Evolutionary conservation across 805 yeast species (phyloP).

Genomic region (Ogataea nitratoaversa): DNA sequence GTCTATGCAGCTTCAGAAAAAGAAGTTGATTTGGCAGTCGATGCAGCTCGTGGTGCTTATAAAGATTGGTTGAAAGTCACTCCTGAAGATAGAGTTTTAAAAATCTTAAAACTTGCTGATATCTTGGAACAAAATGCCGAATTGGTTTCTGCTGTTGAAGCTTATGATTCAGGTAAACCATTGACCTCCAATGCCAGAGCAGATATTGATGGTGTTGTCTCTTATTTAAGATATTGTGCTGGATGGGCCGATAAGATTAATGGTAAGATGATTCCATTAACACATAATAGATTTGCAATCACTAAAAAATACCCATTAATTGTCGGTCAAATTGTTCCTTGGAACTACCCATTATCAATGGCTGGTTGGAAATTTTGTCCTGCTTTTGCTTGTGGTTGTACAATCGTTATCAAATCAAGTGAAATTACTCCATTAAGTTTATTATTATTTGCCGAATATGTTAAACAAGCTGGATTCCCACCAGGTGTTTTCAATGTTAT

Average conservation of each 20-base stretch:
- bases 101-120: constrained; percentile 46
- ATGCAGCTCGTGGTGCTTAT: constrained; percentile 45
- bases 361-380: constrained; percentile 81
- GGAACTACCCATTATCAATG: constrained; percentile 72
- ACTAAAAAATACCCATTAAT: constrained; percentile 66
- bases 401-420: constrained; percentile 66
- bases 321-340: constrained; percentile 66
- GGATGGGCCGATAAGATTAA: constrained; percentile 59
- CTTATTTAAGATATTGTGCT: constrained; percentile 49
- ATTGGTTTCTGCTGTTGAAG: constrained; percentile 46
- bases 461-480: constrained; percentile 68
- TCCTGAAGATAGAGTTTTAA: constrained; percentile 38
- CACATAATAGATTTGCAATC: constrained; percentile 52
- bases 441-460: constrained; percentile 53
- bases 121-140: constrained; percentile 46
- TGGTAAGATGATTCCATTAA: constrained; percentile 38
- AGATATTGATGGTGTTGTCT: constrained; percentile 45
- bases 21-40: constrained; percentile 49
- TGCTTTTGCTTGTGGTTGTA: constrained; percentile 77
- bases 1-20: constrained; percentile 43
- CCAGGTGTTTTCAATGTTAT: constrained; percentile 71
- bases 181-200: constrained; percentile 41
- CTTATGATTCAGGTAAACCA: constrained; percentile 56
- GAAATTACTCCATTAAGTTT: constrained; percentile 74
- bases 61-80: constrained; percentile 42